Percentiles rank a stretch among this genome's conserved stretches.
Conservation (phyloP, 208 protist species). For the Vickermania ingenoplastis region DNA sequence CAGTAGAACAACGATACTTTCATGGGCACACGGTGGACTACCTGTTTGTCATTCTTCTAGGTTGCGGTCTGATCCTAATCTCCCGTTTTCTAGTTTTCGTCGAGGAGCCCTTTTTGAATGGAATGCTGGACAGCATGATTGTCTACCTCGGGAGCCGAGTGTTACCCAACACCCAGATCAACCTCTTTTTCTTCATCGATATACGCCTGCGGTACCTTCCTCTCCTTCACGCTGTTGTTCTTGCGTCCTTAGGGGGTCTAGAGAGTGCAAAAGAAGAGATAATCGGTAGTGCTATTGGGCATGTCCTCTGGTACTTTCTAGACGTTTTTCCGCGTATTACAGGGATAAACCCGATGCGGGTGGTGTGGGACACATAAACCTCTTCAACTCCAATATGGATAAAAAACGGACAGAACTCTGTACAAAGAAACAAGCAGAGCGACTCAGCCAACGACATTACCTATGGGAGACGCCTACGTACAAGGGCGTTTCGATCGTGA, state of each 20-base stretch:
- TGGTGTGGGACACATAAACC: no score
- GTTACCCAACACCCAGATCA: conserved; percentile 39
- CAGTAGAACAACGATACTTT: conserved; percentile 70
- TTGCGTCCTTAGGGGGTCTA: conserved; percentile 11
- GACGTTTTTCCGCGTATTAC: conserved; percentile 86
- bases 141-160: conserved; percentile 70
- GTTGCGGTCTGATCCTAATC: conserved; percentile 30
- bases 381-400: no score
- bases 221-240: conserved; percentile 31
- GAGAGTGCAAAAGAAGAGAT: conserved; percentile 25
- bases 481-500: no score
- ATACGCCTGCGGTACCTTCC: conserved; percentile 48
- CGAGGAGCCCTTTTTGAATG: conserved; percentile 47
- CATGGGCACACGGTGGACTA: conserved; percentile 47
- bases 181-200: conserved; percentile 36
- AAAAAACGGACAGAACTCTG: no score
- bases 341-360: conserved; percentile 35
- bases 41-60: conserved; percentile 42
- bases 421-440: no score
- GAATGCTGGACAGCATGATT: conserved; percentile 36
- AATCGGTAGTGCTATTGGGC: conserved; percentile 43
- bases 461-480: no score
- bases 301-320: conserved; percentile 71
- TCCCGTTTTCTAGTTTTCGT: conserved; percentile 28
- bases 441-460: no score